A percentile compares a stretch with the other conserved stretches of the same genome.
phyloP scores from a whole-genome alignment of 78 protist genomes.

The Protostelium mycophagum region DNA sequence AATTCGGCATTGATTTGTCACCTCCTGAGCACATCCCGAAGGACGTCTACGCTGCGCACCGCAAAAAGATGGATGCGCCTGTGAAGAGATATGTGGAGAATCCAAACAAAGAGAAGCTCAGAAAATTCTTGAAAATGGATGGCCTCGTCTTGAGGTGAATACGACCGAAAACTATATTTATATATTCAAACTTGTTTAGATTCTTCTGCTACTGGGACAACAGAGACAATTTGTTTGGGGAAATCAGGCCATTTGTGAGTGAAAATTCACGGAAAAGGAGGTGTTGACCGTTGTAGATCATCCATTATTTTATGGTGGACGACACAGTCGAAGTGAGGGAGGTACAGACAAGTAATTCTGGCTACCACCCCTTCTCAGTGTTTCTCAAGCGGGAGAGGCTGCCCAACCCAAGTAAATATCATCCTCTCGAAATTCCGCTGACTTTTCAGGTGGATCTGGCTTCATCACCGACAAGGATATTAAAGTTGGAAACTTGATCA shows the following conservation, averaged over 20 bases:
- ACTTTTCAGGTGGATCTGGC: neutral
- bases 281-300: neutral
- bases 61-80: neutral
- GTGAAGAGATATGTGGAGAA: neutral
- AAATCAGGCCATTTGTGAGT: slow-evolving; percentile 10
- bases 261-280: neutral
- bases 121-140: slow-evolving; percentile 7
- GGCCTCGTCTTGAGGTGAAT: slow-evolving; percentile 4
- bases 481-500: neutral
- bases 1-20: neutral
- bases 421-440: neutral
- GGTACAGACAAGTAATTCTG: slow-evolving; percentile 43
- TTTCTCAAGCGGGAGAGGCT: slow-evolving; percentile 35
- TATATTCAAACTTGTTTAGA: slow-evolving; percentile 11
- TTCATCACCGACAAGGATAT: slow-evolving; percentile 12
- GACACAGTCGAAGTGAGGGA: slow-evolving; percentile 56
- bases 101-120: slow-evolving; percentile 8
- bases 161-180: neutral
- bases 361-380: slow-evolving; percentile 58
- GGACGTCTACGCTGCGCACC: neutral
- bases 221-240: slow-evolving; percentile 11
- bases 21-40: neutral
- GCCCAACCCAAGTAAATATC: neutral
- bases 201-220: slow-evolving; percentile 53
- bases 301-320: slow-evolving; percentile 40